These are phyloP conservation scores for Lathyrus aphaca DNA, from an alignment of 306 rosid genomes.

Conservation along the genomic window DNA sequence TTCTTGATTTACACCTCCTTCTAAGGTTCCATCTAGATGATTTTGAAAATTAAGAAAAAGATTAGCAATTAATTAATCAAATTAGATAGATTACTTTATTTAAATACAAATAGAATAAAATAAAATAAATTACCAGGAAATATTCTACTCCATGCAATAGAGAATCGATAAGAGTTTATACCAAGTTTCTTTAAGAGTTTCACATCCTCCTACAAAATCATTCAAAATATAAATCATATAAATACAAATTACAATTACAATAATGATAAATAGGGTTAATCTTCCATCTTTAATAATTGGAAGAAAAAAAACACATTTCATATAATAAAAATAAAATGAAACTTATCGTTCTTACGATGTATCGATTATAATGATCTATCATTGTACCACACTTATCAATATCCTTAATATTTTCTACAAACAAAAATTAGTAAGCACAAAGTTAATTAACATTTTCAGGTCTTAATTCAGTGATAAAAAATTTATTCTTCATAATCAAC, in stretches of 20 bases:
- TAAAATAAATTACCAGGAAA: constrained; percentile 28
- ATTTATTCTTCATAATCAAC: too few relatives aligned
- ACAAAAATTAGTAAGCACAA: neutral
- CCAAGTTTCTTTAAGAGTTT: constrained; percentile 39
- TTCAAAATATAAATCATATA: too few relatives aligned
- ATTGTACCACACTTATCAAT: neutral
- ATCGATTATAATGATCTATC: neutral
- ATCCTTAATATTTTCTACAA: neutral
- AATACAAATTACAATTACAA: too few relatives aligned
- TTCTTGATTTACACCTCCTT: constrained; percentile 2
- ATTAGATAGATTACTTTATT: neutral
- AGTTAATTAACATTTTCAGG: too few relatives aligned
- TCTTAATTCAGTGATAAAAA: too few relatives aligned
- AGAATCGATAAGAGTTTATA: constrained; percentile 37
- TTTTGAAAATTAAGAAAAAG: too few relatives aligned
- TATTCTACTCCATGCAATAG: constrained; percentile 48
- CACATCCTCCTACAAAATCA: too few relatives aligned
- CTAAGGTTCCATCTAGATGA: constrained; percentile 8
- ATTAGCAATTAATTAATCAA: too few relatives aligned
- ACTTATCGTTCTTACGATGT: neutral
- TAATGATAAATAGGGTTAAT: too few relatives aligned
- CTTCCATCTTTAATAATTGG: too few relatives aligned
- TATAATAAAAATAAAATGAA: constrained; percentile 5
- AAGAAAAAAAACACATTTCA: too few relatives aligned
- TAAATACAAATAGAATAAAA: neutral